These are phyloP conservation scores for Ophidiomyces ophidiicola DNA, from an alignment of 2,329 filamentous ascomycete genomes.

Conservation along the genomic window DNA sequence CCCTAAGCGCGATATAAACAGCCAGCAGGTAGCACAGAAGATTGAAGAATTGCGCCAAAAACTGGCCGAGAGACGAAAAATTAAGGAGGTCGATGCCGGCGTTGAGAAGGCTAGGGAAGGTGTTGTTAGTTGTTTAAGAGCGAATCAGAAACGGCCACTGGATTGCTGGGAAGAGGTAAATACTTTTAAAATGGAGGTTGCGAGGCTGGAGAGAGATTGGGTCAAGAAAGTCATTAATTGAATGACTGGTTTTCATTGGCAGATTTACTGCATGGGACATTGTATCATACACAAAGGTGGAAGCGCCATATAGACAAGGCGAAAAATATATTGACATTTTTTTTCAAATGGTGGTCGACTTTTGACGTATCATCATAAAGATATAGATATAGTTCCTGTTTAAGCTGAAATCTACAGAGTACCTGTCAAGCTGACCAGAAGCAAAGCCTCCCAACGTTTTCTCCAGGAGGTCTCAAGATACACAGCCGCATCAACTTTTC, in stretches of 20 bases:
- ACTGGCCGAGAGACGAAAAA: slow-evolving; percentile 49
- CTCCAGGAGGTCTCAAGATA: slow-evolving; percentile 70
- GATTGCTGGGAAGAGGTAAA: slow-evolving; percentile 94
- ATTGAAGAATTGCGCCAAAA: slow-evolving; percentile 46
- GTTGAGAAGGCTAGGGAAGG: slow-evolving; percentile 64
- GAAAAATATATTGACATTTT: no score
- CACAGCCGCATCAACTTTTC: slow-evolving; percentile 39
- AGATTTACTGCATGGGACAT: no score
- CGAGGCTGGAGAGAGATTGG: slow-evolving; percentile 73
- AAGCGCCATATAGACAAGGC: no score
- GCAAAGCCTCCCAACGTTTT: slow-evolving; percentile 65
- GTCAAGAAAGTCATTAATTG: slow-evolving; percentile 59
- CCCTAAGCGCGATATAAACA: slow-evolving; percentile 25
- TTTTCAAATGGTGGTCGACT: no score
- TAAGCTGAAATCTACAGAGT: no score
- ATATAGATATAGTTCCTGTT: no score
- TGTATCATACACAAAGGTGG: no score
- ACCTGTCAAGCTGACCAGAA: slow-evolving; percentile 55
- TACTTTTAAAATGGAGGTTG: slow-evolving; percentile 78
- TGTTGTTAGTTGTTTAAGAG: slow-evolving; percentile 66
- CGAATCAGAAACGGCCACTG: slow-evolving; percentile 74
- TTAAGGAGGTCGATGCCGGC: slow-evolving; percentile 53
- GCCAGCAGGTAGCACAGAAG: slow-evolving; percentile 44
- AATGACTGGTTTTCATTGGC: slow-evolving; percentile 9
- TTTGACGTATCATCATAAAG: no score